A percentile compares a stretch with the other conserved stretches of the same genome.
Evolutionary conservation across 2,329 filamentous ascomycete genomes (phyloP).

Genomic region (Hypoxylon sp.): DNA sequence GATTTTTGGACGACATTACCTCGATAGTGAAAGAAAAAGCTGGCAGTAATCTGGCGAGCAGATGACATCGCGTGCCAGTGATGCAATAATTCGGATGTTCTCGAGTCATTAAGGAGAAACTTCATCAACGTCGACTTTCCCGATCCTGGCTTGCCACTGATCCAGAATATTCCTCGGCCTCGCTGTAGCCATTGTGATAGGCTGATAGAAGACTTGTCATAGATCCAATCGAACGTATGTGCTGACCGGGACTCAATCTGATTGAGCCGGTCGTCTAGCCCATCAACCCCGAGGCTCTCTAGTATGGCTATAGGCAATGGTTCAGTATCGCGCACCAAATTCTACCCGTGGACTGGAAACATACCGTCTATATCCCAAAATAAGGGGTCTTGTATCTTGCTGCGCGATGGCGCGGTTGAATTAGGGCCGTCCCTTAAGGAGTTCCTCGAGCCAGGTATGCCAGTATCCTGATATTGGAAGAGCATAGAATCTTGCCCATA

Average conservation of each 20-base stretch:
- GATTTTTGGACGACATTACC: constrained; percentile 3
- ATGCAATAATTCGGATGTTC: constrained; percentile 1
- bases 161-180: constrained; percentile 8
- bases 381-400: not conserved
- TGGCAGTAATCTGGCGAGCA: not conserved
- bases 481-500: not conserved
- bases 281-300: not conserved
- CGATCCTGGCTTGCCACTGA: constrained; percentile 8
- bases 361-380: not conserved
- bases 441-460: not conserved
- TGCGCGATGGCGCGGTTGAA: not conserved
- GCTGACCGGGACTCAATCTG: not conserved
- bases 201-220: not conserved
- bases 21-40: constrained; percentile 17
- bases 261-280: not conserved
- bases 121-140: constrained; percentile 14
- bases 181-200: constrained; percentile 4
- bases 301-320: not conserved
- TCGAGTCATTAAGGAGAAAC: not conserved
- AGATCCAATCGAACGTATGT: constrained; percentile 15
- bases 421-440: not conserved
- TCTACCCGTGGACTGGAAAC: not conserved
- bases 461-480: not conserved
- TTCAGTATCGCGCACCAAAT: not conserved
- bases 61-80: not conserved